Base-by-base conservation (phyloP, 164 flowering plant species). In the Chimonanthus salicifolius region DNA sequence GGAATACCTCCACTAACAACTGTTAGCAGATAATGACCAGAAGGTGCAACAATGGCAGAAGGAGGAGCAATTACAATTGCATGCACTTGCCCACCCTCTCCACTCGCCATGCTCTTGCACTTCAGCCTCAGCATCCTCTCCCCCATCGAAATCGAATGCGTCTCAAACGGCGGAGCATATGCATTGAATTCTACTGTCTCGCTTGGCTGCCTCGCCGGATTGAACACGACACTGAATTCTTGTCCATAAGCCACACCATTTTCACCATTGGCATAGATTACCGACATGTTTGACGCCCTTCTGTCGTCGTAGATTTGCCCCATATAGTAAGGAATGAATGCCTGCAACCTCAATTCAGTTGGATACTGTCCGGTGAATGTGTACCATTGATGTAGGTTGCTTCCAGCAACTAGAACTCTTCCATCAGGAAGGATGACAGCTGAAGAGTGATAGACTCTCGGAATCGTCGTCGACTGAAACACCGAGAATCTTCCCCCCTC, bases 361-460 rank as follows among this genome's bases (percentile, higher is more conserved):
- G 94, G 92, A 78, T 75, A 84, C 1, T 71, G 13, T 10, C 83
- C 88, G 6, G n/a, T 74, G 74, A 77, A 87, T 0, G 68, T 77
- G 78, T 91, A 91, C 6, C 74, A 63, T 2, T 54, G 63, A 74
- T 89, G 81, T 2, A 91, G 88, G 74, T 92, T 92, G 10, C 97
- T 74, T 15, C 97, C 97, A 1, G 87, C 92, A 0, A 92, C 88
- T 4, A 92, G 73, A 72, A 92, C 77, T 62, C 89, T 84, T 45
- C 97, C 94, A 74, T 90, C 87, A 3, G 91, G 90, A 20, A 89
- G 75, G 68, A 92, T 83, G 48, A 82, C 11, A 3, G 97, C 90
- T 3, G 94, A 81, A 4, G 97, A 89, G 65, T 89, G 97, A 48
- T 87, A 91, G 88, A 92, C 82, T 80, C 97, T 74, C 0, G 92